phyloP scores from a whole-genome alignment of 768 basidiomycete genomes.

The Arthromyces matolae region DNA sequence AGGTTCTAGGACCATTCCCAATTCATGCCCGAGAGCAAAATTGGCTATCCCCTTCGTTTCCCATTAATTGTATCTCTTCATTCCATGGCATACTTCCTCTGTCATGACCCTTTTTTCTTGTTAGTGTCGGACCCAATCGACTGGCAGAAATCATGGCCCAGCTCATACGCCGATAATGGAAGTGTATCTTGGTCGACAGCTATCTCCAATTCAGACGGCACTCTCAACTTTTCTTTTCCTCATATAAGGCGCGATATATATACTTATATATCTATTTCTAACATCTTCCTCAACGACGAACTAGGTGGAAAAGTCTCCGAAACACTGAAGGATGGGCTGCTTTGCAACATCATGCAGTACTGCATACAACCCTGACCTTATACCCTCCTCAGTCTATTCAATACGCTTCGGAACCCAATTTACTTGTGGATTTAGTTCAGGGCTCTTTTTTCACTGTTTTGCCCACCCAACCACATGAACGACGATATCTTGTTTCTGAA shows the following conservation, averaged over 20 bases:
- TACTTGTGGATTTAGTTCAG: constrained; percentile 61
- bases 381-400: constrained; percentile 35
- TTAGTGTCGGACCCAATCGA: constrained; percentile 54
- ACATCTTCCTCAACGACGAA: background rate
- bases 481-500: constrained; percentile 28
- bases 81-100: constrained; percentile 1
- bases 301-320: constrained; percentile 70
- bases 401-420: constrained; percentile 31
- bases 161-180: constrained; percentile 65
- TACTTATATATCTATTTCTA: background rate
- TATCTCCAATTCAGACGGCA: constrained; percentile 38
- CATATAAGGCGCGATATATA: constrained; percentile 43
- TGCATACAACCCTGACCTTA: constrained; percentile 62
- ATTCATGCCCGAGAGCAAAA: constrained; percentile 83
- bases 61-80: constrained; percentile 49
- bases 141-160: constrained; percentile 50
- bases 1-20: constrained; percentile 84
- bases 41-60: constrained; percentile 74
- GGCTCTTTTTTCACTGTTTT: constrained; percentile 76
- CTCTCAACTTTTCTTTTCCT: constrained; percentile 62
- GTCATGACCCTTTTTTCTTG: constrained; percentile 5
- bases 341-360: constrained; percentile 73
- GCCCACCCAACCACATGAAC: constrained; percentile 30
- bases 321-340: constrained; percentile 84
- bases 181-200: constrained; percentile 55